phyloP scores from a whole-genome alignment of 306 rosid genomes.

The Cercis canadensis region DNA sequence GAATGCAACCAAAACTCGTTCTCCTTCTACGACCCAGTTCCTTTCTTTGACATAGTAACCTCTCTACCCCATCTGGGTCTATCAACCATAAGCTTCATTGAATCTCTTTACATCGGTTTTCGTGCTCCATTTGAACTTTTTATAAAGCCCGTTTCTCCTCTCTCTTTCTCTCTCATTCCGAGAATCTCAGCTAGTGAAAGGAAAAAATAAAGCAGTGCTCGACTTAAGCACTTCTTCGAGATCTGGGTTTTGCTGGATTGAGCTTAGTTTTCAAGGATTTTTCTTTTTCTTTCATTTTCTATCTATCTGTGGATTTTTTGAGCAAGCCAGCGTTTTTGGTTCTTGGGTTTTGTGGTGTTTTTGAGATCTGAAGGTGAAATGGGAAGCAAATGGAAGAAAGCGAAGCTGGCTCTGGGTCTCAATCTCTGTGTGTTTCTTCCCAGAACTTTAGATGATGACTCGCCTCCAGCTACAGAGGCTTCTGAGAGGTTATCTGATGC shows the following conservation, averaged over 20 bases:
- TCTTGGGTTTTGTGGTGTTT: conserved; percentile 25
- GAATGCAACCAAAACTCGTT: background rate
- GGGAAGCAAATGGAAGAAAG: conserved; percentile 98
- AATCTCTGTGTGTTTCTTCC: conserved; percentile 88
- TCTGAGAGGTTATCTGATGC: conserved; percentile 83
- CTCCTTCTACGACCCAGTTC: conserved; percentile 28
- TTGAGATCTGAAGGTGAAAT: conserved; percentile 56
- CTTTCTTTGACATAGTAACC: conserved; percentile 41
- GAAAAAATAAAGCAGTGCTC: conserved; percentile 33
- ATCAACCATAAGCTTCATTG: conserved; percentile 17
- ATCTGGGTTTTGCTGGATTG: conserved; percentile 66
- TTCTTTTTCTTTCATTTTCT: conserved; percentile 4
- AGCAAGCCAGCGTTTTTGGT: conserved; percentile 23
- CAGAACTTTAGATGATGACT: conserved; percentile 70
- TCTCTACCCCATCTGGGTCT: background rate
- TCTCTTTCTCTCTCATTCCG: conserved; percentile 35
- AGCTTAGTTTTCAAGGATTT: conserved; percentile 26
- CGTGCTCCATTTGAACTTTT: conserved; percentile 68
- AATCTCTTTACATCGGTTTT: conserved; percentile 51
- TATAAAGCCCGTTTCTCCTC: conserved; percentile 51
- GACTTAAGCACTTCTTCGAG: conserved; percentile 54
- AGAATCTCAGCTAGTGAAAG: conserved; percentile 20
- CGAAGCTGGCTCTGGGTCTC: conserved; percentile 78
- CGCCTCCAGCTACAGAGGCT: conserved; percentile 57
- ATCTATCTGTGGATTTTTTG: background rate